Evolutionary conservation across 2,329 filamentous ascomycete genomes (phyloP), one percentile per base, ranked within the genome.

Genomic region (Gliomastix tumulicola): DNA sequence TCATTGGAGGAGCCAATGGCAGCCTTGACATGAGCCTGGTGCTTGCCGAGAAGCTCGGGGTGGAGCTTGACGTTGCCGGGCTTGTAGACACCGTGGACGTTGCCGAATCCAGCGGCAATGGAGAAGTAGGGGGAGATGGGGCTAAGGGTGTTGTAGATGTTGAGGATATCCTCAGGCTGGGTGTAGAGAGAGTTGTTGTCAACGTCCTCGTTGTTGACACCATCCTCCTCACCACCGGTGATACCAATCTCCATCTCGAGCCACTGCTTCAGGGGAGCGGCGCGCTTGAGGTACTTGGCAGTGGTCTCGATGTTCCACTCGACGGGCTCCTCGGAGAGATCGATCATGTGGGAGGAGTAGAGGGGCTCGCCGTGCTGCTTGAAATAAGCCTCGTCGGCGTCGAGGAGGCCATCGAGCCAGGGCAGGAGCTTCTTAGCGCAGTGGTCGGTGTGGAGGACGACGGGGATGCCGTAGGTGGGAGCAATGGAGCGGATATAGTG

Each of bases 61-160:
- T 94, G 88, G 47, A 98, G 83, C 70, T 87, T 87, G 68, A 97
- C 92, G 68, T 97, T 97, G 54, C 88, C 85, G 41, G 89, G 88
- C 79, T 95, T 94, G 82, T 97, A 97, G 55, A 98, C 90, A 66
- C 92, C 92, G 75, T 98, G 92, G 43, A 97, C 92, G 66, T 98
- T 98, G 52, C 92, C 92, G 72, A 98, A 98, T 51, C 88, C 92
- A 57, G 92, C 92, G 50, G 90, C 90, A 55, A 97, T 96, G 60
- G 87, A 94, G 79, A 97, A 98, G 79, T 94, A 94, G 49, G 87
- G 84, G 50, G 84, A 90, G 72, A 97, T 88, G 50, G 84, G 71
- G 47, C 77, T 74, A 50, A 98, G 81, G 39, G 84, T 79, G 66
- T 89, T 81, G 76, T 90, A 85, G 71, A 96, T 94, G 58, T 82